Evolutionary conservation across 768 basidiomycete species (phyloP).

Genomic region (Ramaria sp.): DNA sequence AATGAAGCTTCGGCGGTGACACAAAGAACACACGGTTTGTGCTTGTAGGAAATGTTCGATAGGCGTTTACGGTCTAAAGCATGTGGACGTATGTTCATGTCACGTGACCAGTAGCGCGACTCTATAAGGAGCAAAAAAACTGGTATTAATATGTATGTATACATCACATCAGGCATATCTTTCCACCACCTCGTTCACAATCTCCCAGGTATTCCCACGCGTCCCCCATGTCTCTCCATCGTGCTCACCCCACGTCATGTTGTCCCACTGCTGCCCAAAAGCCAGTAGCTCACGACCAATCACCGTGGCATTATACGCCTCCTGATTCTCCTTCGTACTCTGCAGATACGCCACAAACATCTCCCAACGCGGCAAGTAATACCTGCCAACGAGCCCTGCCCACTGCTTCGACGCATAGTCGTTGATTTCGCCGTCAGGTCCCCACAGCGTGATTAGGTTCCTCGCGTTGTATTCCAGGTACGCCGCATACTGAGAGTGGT

Average conservation of each 20-base stretch:
- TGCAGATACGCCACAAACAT: constrained; percentile 25
- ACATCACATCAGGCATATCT: neutral
- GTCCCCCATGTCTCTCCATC: constrained; percentile 14
- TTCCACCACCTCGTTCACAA: constrained; percentile 14
- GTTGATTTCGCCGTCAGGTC: constrained; percentile 28
- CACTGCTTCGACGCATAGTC: constrained; percentile 36
- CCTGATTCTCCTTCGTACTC: constrained; percentile 18
- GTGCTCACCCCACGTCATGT: constrained; percentile 14
- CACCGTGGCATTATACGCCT: constrained; percentile 19
- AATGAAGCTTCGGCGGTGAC: constrained; percentile 97
- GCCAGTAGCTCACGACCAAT: constrained; percentile 19
- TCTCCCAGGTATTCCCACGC: constrained; percentile 16
- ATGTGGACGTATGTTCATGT: no score
- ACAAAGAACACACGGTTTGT: constrained; percentile 73
- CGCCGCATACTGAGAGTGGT: constrained; percentile 20
- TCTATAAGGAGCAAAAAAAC: no score
- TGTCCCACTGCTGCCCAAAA: constrained; percentile 25
- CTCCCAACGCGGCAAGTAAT: constrained; percentile 26
- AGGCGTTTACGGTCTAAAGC: no score
- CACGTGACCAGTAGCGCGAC: no score
- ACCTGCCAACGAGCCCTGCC: constrained; percentile 27
- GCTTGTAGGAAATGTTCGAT: constrained; percentile 69
- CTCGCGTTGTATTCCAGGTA: constrained; percentile 29
- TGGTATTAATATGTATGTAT: no score
- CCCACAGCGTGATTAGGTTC: constrained; percentile 35